phyloP scores from a whole-genome alignment of 83 land plant species.

The Larix sibirica region DNA sequence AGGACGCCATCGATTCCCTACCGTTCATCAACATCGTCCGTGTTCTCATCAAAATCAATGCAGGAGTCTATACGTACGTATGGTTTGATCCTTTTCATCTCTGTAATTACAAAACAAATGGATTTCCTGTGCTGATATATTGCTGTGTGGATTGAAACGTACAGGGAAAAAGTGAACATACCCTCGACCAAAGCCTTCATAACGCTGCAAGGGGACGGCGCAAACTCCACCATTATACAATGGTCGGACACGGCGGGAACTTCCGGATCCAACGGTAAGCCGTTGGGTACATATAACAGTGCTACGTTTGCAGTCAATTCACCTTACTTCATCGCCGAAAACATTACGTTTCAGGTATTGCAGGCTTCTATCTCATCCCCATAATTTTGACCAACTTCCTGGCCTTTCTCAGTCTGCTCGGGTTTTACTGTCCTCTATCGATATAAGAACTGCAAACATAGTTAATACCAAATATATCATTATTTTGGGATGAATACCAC shows the following conservation, averaged over 20 bases:
- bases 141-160: background rate
- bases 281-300: slow-evolving; percentile 41
- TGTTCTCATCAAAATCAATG: slow-evolving; percentile 31
- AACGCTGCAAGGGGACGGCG: slow-evolving; percentile 42
- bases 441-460: too few relatives aligned
- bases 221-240: slow-evolving; percentile 38
- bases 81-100: background rate
- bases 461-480: too few relatives aligned
- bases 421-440: too few relatives aligned
- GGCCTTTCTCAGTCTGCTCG: too few relatives aligned
- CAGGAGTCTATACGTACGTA: slow-evolving; percentile 48
- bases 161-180: slow-evolving; percentile 63
- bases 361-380: too few relatives aligned
- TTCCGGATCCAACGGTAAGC: slow-evolving; percentile 33
- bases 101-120: background rate
- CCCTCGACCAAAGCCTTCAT: slow-evolving; percentile 53
- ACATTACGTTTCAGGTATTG: slow-evolving; percentile 62
- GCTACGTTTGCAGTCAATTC: slow-evolving; percentile 61
- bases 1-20: slow-evolving; percentile 50
- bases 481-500: too few relatives aligned
- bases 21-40: slow-evolving; percentile 33
- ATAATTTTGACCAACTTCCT: too few relatives aligned
- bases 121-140: background rate
- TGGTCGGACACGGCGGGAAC: slow-evolving; percentile 50
- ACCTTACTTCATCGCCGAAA: slow-evolving; percentile 65